Percentiles rank a stretch among this genome's conserved stretches.
Evolutionary conservation across 2,329 filamentous ascomycete species (phyloP).

Genomic region (Ceratocystiopsis minuta): DNA sequence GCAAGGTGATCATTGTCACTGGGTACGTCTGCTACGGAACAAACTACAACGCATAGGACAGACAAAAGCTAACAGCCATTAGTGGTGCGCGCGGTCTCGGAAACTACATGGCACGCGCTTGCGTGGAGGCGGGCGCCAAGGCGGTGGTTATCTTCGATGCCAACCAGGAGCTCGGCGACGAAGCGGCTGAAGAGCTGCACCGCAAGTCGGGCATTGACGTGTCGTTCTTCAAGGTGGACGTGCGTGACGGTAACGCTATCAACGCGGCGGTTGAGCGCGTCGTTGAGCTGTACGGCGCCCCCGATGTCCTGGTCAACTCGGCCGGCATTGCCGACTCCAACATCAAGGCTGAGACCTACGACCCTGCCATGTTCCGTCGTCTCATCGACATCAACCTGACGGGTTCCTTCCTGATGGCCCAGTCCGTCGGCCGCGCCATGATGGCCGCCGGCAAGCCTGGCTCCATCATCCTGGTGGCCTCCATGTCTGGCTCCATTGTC

Average conservation of each 20-base stretch:
- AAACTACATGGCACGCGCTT: slow-evolving; percentile 62
- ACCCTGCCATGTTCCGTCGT: slow-evolving; percentile 57
- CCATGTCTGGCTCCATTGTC: slow-evolving; percentile 69
- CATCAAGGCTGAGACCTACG: slow-evolving; percentile 65
- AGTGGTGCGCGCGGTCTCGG: slow-evolving; percentile 62
- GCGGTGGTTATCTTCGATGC: slow-evolving; percentile 60
- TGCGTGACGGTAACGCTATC: slow-evolving; percentile 53
- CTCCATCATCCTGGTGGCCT: slow-evolving; percentile 58
- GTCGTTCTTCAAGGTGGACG: slow-evolving; percentile 63
- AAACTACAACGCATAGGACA: background rate
- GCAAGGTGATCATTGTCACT: slow-evolving; percentile 55
- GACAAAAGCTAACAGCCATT: slow-evolving; percentile 12
- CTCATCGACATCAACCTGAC: slow-evolving; percentile 71
- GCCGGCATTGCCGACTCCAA: slow-evolving; percentile 71
- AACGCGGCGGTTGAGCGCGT: slow-evolving; percentile 50
- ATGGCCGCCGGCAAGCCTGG: slow-evolving; percentile 54
- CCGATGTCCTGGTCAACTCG: slow-evolving; percentile 63
- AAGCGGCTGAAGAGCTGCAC: slow-evolving; percentile 50
- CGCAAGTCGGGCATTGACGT: slow-evolving; percentile 55
- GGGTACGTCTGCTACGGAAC: slow-evolving; percentile 29
- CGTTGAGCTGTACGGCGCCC: slow-evolving; percentile 45
- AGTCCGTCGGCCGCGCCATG: slow-evolving; percentile 55
- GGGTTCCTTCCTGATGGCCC: slow-evolving; percentile 60
- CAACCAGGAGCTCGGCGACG: slow-evolving; percentile 56
- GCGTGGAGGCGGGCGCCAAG: slow-evolving; percentile 58